Evolutionary conservation across 1,139 yeast species (phyloP).

Genomic region (Entelexis sorbosivorans): DNA sequence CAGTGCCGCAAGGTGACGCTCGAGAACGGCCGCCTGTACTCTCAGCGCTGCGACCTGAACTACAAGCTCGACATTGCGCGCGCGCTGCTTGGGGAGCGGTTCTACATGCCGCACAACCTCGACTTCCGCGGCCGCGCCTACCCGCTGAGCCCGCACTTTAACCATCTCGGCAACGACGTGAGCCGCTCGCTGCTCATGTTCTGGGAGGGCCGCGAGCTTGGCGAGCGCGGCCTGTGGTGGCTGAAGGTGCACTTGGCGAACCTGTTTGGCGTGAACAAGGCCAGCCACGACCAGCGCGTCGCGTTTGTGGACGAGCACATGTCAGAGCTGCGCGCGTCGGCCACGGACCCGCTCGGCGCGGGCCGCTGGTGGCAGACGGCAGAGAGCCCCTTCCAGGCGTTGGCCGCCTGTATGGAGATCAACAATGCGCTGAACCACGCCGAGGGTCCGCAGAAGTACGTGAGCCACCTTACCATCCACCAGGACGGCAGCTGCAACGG

Average conservation of each 20-base stretch:
- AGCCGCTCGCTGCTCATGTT: slow-evolving; percentile 69
- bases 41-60: slow-evolving; percentile 87
- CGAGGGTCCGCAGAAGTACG: slow-evolving; percentile 56
- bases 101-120: slow-evolving; percentile 85
- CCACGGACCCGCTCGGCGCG: slow-evolving; percentile 49
- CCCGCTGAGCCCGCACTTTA: slow-evolving; percentile 71
- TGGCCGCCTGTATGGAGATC: slow-evolving; percentile 76
- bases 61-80: slow-evolving; percentile 92
- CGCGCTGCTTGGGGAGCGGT: slow-evolving; percentile 66
- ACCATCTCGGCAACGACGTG: slow-evolving; percentile 84
- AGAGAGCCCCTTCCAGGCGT: slow-evolving; percentile 92
- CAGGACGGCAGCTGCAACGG: slow-evolving; percentile 99
- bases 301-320: slow-evolving; percentile 59
- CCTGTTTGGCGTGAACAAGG: slow-evolving; percentile 77
- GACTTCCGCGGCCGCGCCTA: slow-evolving; percentile 96
- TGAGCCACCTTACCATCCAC: slow-evolving; percentile 82
- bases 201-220: slow-evolving; percentile 57
- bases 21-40: slow-evolving; percentile 56
- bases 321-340: slow-evolving; percentile 53
- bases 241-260: slow-evolving; percentile 66
- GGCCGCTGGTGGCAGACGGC: slow-evolving; percentile 71
- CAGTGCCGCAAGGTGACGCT: slow-evolving; percentile 47
- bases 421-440: slow-evolving; percentile 55
- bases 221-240: slow-evolving; percentile 50
- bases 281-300: slow-evolving; percentile 64